phyloP scores from a whole-genome alignment of 805 yeast genomes.

The Kodamaea fukazawae region DNA sequence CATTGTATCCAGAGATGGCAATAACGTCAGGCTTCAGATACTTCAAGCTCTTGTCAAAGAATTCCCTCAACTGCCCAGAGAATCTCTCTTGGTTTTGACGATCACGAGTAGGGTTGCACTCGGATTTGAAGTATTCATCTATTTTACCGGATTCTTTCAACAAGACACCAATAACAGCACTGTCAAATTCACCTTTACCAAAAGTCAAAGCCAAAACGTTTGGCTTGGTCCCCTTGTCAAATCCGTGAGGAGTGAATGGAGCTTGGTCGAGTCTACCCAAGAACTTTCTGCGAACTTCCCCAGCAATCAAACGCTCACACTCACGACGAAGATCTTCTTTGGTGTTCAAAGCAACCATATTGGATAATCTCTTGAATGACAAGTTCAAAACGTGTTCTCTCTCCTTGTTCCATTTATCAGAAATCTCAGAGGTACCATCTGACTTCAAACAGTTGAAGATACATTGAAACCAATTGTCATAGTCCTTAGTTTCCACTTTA shows the following conservation, averaged over 20 bases:
- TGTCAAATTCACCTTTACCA: constrained; percentile 82
- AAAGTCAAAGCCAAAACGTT: constrained; percentile 77
- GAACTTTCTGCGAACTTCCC: constrained; percentile 67
- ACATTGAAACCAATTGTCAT: constrained; percentile 39
- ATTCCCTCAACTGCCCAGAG: constrained; percentile 62
- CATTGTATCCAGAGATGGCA: constrained; percentile 85
- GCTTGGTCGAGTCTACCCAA: constrained; percentile 83
- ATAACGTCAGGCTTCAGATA: constrained; percentile 73
- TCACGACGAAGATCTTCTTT: constrained; percentile 78
- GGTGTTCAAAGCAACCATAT: constrained; percentile 67
- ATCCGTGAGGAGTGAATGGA: constrained; percentile 81
- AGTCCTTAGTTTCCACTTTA: constrained; percentile 53
- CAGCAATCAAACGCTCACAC: constrained; percentile 68
- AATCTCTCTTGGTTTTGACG: constrained; percentile 43
- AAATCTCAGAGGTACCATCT: constrained; percentile 73
- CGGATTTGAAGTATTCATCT: constrained; percentile 73
- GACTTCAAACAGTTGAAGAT: constrained; percentile 58
- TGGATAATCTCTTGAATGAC: constrained; percentile 66
- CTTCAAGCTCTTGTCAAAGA: constrained; percentile 60
- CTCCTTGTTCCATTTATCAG: constrained; percentile 76
- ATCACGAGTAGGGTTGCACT: constrained; percentile 58
- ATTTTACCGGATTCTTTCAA: constrained; percentile 80
- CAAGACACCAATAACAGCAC: constrained; percentile 81
- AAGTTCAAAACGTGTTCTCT: constrained; percentile 64
- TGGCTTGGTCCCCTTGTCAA: constrained; percentile 78